Evolutionary conservation across 371 early-diverging fungal species (phyloP).

Genomic region (Capniomyces stellatus): DNA sequence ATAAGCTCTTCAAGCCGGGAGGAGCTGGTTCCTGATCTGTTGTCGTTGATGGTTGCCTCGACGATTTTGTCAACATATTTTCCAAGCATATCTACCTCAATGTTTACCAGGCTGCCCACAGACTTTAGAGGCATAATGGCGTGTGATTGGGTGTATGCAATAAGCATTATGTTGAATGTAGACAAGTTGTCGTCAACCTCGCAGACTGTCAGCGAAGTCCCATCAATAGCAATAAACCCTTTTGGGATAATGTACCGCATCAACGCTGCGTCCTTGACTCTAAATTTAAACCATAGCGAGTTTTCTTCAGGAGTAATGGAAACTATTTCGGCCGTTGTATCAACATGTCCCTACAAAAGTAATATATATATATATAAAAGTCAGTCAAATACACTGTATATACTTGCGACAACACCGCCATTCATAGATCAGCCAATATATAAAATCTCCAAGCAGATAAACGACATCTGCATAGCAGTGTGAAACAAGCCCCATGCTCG

Average conservation of each 20-base stretch:
- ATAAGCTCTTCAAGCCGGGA: not conserved
- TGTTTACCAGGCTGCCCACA: conserved; percentile 64
- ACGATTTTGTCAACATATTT: conserved; percentile 60
- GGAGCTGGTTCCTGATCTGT: not conserved
- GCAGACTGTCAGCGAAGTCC: conserved; percentile 83
- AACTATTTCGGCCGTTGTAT: conserved; percentile 57
- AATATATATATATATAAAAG: not conserved
- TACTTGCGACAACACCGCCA: not conserved
- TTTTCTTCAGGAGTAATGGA: conserved; percentile 69
- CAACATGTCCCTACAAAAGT: conserved; percentile 65
- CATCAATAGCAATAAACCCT: conserved; percentile 85
- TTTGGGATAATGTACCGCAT: conserved; percentile 81
- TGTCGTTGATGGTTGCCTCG: conserved; percentile 8
- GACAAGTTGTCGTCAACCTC: conserved; percentile 54
- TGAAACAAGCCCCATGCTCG: no score
- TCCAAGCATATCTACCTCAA: conserved; percentile 93
- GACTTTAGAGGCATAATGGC: conserved; percentile 64
- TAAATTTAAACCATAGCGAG: conserved; percentile 64
- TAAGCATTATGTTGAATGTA: conserved; percentile 85
- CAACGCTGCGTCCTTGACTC: conserved; percentile 35
- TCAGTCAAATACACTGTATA: not conserved
- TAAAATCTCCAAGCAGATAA: no score
- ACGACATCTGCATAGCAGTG: no score
- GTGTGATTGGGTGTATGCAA: conserved; percentile 73
- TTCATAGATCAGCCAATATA: not conserved